A percentile compares a stretch with the other conserved stretches of the same genome.
phyloP scores from a whole-genome alignment of 2,329 filamentous ascomycete genomes.

The Mycocentrospora acerina region DNA sequence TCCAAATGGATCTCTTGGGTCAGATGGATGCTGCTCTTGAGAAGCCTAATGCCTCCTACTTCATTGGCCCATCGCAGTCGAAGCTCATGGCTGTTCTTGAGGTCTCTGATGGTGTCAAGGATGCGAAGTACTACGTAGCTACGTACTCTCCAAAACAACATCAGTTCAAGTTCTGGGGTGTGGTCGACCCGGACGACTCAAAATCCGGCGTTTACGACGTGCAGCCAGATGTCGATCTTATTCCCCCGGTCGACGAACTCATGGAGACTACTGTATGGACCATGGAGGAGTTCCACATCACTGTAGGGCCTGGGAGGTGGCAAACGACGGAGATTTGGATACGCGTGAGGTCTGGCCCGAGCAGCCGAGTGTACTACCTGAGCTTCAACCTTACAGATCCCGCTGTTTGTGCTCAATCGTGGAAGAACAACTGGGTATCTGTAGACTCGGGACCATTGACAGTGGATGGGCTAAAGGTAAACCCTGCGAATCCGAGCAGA shows the following conservation, averaged over 20 bases:
- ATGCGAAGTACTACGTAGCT: slow-evolving; percentile 63
- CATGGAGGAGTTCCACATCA: slow-evolving; percentile 50
- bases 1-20: slow-evolving; percentile 75
- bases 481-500: slow-evolving; percentile 42
- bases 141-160: slow-evolving; percentile 88
- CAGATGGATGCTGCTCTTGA: slow-evolving; percentile 59
- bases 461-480: slow-evolving; percentile 42
- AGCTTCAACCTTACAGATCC: slow-evolving; percentile 68
- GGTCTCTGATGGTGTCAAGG: slow-evolving; percentile 50
- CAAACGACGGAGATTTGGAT: slow-evolving; percentile 49
- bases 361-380: slow-evolving; percentile 68
- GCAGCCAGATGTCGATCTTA: slow-evolving; percentile 63
- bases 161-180: slow-evolving; percentile 92
- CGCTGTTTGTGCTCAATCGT: slow-evolving; percentile 65
- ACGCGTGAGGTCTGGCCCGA: slow-evolving; percentile 56
- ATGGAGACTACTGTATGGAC: slow-evolving; percentile 56
- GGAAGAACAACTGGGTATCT: slow-evolving; percentile 58
- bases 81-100: slow-evolving; percentile 75
- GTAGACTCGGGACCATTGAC: slow-evolving; percentile 47
- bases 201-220: slow-evolving; percentile 69
- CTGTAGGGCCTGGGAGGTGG: slow-evolving; percentile 42
- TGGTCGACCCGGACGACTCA: slow-evolving; percentile 61
- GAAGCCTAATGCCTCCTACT: slow-evolving; percentile 66
- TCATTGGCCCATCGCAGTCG: slow-evolving; percentile 75
- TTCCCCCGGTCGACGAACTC: slow-evolving; percentile 60